Percentiles rank a stretch among this genome's conserved stretches.
phyloP scores from a whole-genome alignment of 345 rosid species.

The Bruguiera gymnorhiza region DNA sequence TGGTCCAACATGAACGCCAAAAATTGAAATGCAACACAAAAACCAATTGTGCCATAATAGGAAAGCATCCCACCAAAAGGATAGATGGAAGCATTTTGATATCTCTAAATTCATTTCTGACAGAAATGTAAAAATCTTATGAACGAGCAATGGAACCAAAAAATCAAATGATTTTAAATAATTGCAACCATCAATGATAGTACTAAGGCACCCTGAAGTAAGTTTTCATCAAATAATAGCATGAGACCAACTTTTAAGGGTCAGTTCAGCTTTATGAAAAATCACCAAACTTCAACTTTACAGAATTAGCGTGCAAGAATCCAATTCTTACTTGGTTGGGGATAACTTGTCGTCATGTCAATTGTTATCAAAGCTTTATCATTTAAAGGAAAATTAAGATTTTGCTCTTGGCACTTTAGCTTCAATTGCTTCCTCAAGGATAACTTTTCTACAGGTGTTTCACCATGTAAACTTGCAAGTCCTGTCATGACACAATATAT shows the following conservation, averaged over 20 bases:
- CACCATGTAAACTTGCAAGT: conserved; percentile 46
- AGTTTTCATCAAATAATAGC: neutral
- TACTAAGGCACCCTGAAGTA: neutral
- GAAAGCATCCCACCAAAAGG: no score
- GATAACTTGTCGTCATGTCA: conserved; percentile 44
- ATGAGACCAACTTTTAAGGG: neutral
- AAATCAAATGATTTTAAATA: no score
- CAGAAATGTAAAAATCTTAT: neutral
- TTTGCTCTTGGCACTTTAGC: conserved; percentile 84
- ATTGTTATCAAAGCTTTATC: conserved; percentile 52
- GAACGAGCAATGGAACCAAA: no score
- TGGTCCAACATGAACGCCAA: neutral
- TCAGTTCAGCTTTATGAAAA: neutral
- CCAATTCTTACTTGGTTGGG: conserved; percentile 44
- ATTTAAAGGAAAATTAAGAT: conserved; percentile 36
- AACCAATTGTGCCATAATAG: no score
- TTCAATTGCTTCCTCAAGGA: conserved; percentile 91
- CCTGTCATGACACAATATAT: conserved; percentile 37
- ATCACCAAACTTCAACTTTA: neutral
- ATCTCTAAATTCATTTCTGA: neutral
- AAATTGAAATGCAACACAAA: no score
- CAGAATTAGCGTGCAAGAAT: neutral
- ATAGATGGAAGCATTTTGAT: neutral
- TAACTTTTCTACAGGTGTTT: conserved; percentile 58
- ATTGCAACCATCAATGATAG: no score